These are phyloP conservation scores for Fusarium pseudocircinatum DNA, from an alignment of 2,329 filamentous ascomycete genomes.

Conservation along the genomic window DNA sequence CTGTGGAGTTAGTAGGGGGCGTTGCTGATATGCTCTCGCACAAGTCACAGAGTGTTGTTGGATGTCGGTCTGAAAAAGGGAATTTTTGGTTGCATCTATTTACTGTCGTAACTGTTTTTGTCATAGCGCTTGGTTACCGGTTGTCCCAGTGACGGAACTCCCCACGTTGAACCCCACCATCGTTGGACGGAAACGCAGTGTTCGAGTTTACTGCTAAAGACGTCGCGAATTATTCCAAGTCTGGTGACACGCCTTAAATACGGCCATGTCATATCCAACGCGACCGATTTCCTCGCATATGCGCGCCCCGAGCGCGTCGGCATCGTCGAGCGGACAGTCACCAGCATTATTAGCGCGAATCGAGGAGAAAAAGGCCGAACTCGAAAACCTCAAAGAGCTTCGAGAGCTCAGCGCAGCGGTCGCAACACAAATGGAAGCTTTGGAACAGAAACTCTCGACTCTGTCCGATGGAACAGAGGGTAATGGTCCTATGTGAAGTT, in stretches of 20 bases:
- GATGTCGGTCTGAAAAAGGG: slow-evolving; percentile 37
- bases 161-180: slow-evolving; percentile 45
- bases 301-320: slow-evolving; percentile 66
- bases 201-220: slow-evolving; percentile 10
- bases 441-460: slow-evolving; percentile 81
- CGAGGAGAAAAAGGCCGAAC: slow-evolving; percentile 85
- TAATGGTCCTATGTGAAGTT: slow-evolving; percentile 45
- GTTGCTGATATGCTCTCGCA: slow-evolving; percentile 21
- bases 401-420: slow-evolving; percentile 81
- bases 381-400: slow-evolving; percentile 81
- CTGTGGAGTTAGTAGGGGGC: slow-evolving; percentile 28
- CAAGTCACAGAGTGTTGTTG: slow-evolving; percentile 36
- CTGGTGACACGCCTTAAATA: background rate
- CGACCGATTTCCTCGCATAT: slow-evolving; percentile 72
- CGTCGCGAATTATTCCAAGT: background rate
- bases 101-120: slow-evolving; percentile 44
- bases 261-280: slow-evolving; percentile 65
- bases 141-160: slow-evolving; percentile 44
- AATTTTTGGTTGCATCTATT: slow-evolving; percentile 48
- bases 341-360: slow-evolving; percentile 78
- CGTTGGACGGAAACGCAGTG: slow-evolving; percentile 24
- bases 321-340: slow-evolving; percentile 68
- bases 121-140: slow-evolving; percentile 39
- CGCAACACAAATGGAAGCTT: slow-evolving; percentile 82
- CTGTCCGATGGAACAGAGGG: slow-evolving; percentile 85